Evolutionary conservation across 2,329 filamentous ascomycete genomes (phyloP).

Genomic region (Ophiostoma angusticollis): DNA sequence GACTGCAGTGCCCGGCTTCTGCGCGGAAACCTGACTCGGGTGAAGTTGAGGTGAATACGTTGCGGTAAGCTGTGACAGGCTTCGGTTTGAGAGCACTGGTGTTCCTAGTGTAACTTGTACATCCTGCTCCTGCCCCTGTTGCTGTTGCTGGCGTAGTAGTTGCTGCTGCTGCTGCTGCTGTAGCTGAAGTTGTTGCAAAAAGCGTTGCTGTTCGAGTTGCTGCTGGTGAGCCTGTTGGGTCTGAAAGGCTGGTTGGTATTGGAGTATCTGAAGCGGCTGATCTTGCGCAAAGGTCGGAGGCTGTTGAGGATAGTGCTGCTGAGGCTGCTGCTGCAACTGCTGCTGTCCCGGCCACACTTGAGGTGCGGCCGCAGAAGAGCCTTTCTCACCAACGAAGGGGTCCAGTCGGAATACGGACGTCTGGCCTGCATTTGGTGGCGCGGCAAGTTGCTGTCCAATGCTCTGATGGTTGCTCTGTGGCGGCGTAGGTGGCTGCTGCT

Average conservation of each 20-base stretch:
- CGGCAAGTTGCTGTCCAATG: neutral
- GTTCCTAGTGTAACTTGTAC: neutral
- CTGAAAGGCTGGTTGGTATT: conserved; percentile 2
- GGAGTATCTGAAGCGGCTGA: neutral
- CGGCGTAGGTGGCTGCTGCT: neutral
- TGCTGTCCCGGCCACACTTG: neutral
- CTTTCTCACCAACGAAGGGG: too few species aligned
- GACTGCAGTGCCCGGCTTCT: too few species aligned
- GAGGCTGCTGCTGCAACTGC: conserved; percentile 1
- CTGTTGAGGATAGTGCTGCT: neutral
- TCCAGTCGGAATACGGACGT: too few species aligned
- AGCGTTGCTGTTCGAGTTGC: conserved; percentile 4
- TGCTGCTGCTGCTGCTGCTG: conserved; percentile 16
- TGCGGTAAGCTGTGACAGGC: too few species aligned
- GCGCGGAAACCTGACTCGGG: too few species aligned
- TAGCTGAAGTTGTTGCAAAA: conserved; percentile 3
- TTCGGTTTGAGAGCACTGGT: neutral
- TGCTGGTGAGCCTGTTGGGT: neutral
- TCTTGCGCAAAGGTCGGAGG: too few species aligned
- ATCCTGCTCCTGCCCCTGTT: conserved; percentile 3
- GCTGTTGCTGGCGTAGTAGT: neutral
- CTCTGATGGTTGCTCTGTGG: neutral
- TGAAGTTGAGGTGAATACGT: too few species aligned
- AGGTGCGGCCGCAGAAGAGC: neutral
- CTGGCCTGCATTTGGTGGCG: neutral